phyloP scores from a whole-genome alignment of 2,329 filamentous ascomycete genomes.

The Penicillium sp. region DNA sequence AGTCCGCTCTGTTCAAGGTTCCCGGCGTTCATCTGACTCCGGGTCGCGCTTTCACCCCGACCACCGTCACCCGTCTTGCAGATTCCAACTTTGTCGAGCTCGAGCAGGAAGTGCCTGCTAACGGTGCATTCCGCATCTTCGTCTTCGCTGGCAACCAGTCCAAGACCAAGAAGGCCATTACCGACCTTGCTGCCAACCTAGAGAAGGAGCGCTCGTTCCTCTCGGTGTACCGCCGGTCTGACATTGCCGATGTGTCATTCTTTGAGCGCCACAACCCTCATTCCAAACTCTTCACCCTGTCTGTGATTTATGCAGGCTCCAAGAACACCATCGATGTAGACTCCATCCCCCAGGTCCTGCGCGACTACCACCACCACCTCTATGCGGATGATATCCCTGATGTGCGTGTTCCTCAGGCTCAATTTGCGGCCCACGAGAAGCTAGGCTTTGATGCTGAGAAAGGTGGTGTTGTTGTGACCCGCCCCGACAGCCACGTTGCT shows the following conservation, averaged over 20 bases:
- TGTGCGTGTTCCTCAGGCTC: conserved; percentile 65
- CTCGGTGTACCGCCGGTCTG: conserved; percentile 61
- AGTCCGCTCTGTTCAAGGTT: conserved; percentile 69
- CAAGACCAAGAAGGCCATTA: conserved; percentile 62
- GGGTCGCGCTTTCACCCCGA: conserved; percentile 73
- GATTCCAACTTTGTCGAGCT: conserved; percentile 89
- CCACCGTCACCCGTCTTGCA: conserved; percentile 79
- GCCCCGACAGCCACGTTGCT: conserved; percentile 85
- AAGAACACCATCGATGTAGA: conserved; percentile 71
- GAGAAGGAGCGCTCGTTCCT: conserved; percentile 71
- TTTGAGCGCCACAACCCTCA: conserved; percentile 86
- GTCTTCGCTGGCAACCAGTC: conserved; percentile 73
- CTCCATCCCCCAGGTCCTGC: conserved; percentile 69
- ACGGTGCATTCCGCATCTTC: conserved; percentile 84
- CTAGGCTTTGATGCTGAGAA: conserved; percentile 73
- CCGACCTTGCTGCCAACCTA: conserved; percentile 68
- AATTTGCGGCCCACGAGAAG: conserved; percentile 78
- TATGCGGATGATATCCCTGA: conserved; percentile 85
- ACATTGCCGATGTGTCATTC: conserved; percentile 64
- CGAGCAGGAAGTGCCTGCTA: conserved; percentile 85
- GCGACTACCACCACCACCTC: conserved; percentile 75
- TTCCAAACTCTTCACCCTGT: conserved; percentile 76
- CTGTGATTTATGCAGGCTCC: conserved; percentile 69
- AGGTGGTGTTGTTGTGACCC: conserved; percentile 78
- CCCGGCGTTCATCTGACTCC: conserved; percentile 65